Evolutionary conservation across 805 yeast species (phyloP).

Genomic region (Myxozyma sirexii): DNA sequence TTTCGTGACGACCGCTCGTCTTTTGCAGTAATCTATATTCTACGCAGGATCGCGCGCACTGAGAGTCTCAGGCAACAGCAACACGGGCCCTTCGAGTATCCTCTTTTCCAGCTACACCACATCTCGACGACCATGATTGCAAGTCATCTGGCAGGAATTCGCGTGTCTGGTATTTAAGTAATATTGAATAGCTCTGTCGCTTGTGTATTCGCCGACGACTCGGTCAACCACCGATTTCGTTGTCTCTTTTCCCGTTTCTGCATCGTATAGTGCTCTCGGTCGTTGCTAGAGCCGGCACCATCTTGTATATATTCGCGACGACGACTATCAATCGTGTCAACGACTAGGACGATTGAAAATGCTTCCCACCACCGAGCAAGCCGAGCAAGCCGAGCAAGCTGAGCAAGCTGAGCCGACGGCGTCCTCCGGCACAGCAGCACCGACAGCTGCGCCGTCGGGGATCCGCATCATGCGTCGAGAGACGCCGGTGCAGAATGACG

Average conservation of each 20-base stretch:
- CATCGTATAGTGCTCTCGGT: too few relatives aligned
- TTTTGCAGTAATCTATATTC: not conserved
- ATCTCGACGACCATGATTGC: conserved; percentile 1
- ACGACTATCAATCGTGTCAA: not conserved
- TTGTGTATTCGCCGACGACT: too few relatives aligned
- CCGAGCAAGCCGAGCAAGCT: too few relatives aligned
- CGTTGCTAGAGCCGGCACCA: too few relatives aligned
- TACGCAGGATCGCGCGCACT: not conserved
- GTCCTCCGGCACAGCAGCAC: not conserved
- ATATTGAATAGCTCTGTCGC: not conserved
- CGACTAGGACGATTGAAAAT: not conserved
- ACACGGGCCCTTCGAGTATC: not conserved
- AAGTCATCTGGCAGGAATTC: not conserved
- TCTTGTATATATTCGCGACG: not conserved
- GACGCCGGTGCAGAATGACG: conserved; percentile 20
- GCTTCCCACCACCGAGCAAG: not conserved
- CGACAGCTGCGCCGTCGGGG: conserved; percentile 2
- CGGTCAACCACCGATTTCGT: too few relatives aligned
- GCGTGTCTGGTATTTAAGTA: not conserved
- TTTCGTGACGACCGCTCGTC: too few relatives aligned
- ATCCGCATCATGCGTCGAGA: conserved; percentile 33
- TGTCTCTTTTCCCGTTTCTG: too few relatives aligned
- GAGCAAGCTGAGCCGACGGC: not conserved
- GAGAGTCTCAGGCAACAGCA: not conserved
- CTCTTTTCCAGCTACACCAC: not conserved